phyloP scores from a whole-genome alignment of 108 stramenopile species.

The Fragilaria crotonensis region DNA sequence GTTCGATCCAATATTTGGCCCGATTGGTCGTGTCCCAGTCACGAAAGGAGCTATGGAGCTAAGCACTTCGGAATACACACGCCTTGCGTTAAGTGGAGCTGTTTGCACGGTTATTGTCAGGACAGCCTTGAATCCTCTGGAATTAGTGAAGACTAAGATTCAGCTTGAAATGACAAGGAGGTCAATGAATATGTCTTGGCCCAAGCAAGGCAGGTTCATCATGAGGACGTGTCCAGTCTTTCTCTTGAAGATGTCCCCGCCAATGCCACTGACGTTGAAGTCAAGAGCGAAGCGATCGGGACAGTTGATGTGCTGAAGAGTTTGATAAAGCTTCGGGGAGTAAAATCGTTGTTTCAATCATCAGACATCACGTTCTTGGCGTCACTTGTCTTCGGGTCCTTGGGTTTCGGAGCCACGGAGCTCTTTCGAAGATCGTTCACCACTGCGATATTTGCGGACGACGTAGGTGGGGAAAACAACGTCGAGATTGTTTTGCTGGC shows the following conservation, averaged over 20 bases:
- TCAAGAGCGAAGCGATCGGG: conserved; percentile 27
- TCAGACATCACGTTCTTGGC: conserved; percentile 87
- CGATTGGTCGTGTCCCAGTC: conserved; percentile 66
- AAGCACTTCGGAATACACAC: conserved; percentile 55
- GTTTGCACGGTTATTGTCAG: conserved; percentile 79
- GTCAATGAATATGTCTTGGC: conserved; percentile 34
- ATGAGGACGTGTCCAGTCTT: not conserved
- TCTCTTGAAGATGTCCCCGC: not conserved
- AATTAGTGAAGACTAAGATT: conserved; percentile 84
- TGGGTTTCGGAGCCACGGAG: conserved; percentile 89
- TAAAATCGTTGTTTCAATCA: conserved; percentile 68
- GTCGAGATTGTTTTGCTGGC: conserved; percentile 53
- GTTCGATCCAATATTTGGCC: conserved; percentile 77
- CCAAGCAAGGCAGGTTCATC: not conserved
- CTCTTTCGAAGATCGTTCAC: conserved; percentile 80
- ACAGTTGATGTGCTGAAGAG: conserved; percentile 49
- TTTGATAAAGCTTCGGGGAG: conserved; percentile 57
- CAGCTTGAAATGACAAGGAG: conserved; percentile 78
- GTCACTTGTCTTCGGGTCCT: conserved; percentile 74
- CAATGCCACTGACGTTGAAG: conserved; percentile 4
- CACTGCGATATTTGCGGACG: conserved; percentile 42
- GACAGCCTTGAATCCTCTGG: conserved; percentile 77
- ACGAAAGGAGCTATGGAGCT: conserved; percentile 60
- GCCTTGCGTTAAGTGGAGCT: conserved; percentile 71
- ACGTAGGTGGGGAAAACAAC: conserved; percentile 17